A percentile compares a stretch with the other conserved stretches of the same genome.
These are phyloP conservation scores for Pharnaceum exiguum DNA, from an alignment of 148 eudicot genomes.

Conservation along the genomic window DNA sequence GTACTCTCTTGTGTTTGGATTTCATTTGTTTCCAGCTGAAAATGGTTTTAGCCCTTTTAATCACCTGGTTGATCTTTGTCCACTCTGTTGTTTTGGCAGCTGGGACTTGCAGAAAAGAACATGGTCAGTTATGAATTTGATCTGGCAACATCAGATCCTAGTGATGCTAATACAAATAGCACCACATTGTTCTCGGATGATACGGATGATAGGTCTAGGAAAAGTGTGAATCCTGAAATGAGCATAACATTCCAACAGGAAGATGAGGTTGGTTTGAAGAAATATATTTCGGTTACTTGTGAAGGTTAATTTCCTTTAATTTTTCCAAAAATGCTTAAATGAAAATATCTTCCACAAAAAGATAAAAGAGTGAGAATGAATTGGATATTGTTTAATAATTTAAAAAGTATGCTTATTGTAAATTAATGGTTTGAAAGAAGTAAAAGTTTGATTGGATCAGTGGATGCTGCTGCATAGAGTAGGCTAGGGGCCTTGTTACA, in stretches of 20 bases:
- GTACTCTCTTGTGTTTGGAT: not conserved
- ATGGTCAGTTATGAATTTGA: slow-evolving; percentile 69
- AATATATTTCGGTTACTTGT: not conserved
- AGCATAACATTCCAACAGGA: slow-evolving; percentile 44
- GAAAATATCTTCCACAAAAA: no score
- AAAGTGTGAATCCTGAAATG: slow-evolving; percentile 57
- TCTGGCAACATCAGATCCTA: slow-evolving; percentile 72
- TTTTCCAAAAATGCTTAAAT: no score
- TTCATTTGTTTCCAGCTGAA: not conserved
- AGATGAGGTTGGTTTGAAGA: slow-evolving; percentile 46
- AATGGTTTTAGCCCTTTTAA: slow-evolving; percentile 1
- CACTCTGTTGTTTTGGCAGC: slow-evolving; percentile 48
- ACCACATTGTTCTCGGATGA: slow-evolving; percentile 93
- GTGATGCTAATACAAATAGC: slow-evolving; percentile 95
- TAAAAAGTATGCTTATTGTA: no score
- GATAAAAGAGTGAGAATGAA: no score
- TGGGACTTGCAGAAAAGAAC: slow-evolving; percentile 90
- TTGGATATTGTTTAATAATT: no score
- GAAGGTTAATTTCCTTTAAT: no score
- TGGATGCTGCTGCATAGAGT: no score
- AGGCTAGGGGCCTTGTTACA: no score
- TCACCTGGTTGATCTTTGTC: slow-evolving; percentile 10
- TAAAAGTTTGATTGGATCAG: not conserved
- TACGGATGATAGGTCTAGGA: slow-evolving; percentile 81
- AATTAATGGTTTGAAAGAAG: not conserved